Base-by-base conservation (phyloP, 2,329 filamentous ascomycete species). In the Ilyonectria robusta region DNA sequence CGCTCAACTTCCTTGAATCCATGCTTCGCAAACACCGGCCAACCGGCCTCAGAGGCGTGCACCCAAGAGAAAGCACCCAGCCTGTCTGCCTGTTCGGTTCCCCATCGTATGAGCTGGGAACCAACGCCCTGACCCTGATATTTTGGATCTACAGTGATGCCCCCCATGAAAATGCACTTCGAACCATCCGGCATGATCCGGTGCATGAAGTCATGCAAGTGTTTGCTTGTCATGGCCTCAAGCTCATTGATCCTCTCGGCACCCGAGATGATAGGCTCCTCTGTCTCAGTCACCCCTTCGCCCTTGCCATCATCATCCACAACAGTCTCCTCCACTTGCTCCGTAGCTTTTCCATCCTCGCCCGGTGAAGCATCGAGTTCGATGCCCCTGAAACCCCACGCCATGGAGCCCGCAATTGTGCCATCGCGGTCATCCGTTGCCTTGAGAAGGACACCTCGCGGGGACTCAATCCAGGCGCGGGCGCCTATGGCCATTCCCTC, bases 301-400 rank as follows among this genome's bases (percentile, higher is more conserved):
- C n/a, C n/a, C 10, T 53, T 33, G 13, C 48, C n/a, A 35, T 8
- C 50, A 1, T 23, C 29, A 13, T 53, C 31, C 7, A 4, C 10
- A 15, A 15, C 10, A 13, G 1, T 9, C 3, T 19, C 8, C 11
- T 23, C 29, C 11, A 15, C 29, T 35, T 15, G 10, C 11, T 37
- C 31, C 11, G 2, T 19, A 4, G 4, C n/a, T 6, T 35, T 31
- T 33, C 11, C 2, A 42, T 19, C 40, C 17, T 42, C 40, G 6
- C 40, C 29, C 5, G n/a, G 31, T 2, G 50, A 53, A 8, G 50
- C 50, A 35, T 53, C 50, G 11, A 53, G 6, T 1, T 67, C 62
- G 42, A 80, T 77, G 1, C 79, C 78, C 5, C 75, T 72, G 15
- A 78, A 74, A 0, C 71, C 78, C 79, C 79, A 82, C 21, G 71